Evolutionary conservation across 768 basidiomycete genomes (phyloP).

Genomic region (Leucocoprinus sp.): DNA sequence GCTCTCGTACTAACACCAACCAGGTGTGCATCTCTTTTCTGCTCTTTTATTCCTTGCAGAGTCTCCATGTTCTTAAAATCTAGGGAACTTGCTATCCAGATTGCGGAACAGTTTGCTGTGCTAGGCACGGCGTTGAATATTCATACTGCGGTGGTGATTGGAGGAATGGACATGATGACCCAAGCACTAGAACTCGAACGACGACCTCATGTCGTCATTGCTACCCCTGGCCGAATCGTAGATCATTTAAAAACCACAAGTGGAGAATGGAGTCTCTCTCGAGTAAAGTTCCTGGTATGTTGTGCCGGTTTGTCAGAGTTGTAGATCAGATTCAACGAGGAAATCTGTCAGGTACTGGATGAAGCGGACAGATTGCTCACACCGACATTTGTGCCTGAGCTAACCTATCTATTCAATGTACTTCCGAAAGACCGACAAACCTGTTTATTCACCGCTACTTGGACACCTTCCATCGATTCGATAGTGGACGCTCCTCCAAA

Average conservation of each 20-base stretch:
- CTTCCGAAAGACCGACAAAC: constrained; percentile 89
- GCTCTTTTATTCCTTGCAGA: neutral
- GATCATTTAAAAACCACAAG: constrained; percentile 78
- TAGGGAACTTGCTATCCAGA: constrained; percentile 96
- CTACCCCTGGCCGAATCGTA: constrained; percentile 91
- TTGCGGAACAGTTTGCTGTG: constrained; percentile 92
- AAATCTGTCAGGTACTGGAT: constrained; percentile 66
- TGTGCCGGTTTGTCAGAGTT: neutral
- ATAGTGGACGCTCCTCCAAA: constrained; percentile 65
- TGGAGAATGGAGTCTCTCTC: constrained; percentile 75
- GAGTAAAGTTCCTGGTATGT: constrained; percentile 78
- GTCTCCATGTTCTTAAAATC: neutral
- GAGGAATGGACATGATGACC: constrained; percentile 97
- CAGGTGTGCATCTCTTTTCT: constrained; percentile 38
- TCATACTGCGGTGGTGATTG: constrained; percentile 84
- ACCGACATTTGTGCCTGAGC: constrained; percentile 80
- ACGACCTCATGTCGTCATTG: constrained; percentile 89
- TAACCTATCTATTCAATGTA: constrained; percentile 65
- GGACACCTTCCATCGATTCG: constrained; percentile 79
- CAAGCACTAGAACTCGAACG: constrained; percentile 83
- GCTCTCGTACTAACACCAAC: constrained; percentile 93
- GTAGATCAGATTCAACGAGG: neutral
- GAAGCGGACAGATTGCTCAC: constrained; percentile 94
- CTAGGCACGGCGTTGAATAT: constrained; percentile 77
- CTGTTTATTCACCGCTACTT: constrained; percentile 92